phyloP scores from a whole-genome alignment of 2,329 filamentous ascomycete species.

The Alternaria panax region DNA sequence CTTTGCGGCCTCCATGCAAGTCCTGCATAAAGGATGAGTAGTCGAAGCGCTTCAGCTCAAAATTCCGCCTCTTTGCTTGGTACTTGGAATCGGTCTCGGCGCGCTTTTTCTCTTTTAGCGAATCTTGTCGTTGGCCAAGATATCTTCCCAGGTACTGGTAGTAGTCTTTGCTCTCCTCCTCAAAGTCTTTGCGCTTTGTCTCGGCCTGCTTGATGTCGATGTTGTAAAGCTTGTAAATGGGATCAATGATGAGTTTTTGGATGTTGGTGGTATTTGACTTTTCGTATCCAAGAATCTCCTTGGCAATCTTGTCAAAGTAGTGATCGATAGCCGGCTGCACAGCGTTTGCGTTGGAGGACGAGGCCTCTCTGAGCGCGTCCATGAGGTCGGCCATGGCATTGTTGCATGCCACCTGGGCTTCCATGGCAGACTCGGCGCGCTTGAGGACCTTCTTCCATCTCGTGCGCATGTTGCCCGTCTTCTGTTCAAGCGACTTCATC shows the following conservation, averaged over 20 bases:
- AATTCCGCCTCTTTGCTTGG: conserved; percentile 89
- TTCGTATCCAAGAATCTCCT: conserved; percentile 88
- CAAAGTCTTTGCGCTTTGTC: conserved; percentile 95
- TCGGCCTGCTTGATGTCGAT: conserved; percentile 98
- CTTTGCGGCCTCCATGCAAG: conserved; percentile 97
- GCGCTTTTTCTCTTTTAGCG: conserved; percentile 95
- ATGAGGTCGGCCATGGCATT: conserved; percentile 84
- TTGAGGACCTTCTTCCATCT: conserved; percentile 97
- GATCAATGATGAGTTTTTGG: conserved; percentile 93
- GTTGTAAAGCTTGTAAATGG: conserved; percentile 88
- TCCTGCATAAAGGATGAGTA: conserved; percentile 99
- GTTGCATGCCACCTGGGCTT: conserved; percentile 82
- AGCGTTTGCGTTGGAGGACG: conserved; percentile 89
- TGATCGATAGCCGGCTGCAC: conserved; percentile 97
- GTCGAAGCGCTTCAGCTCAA: conserved; percentile 97
- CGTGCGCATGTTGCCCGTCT: conserved; percentile 90
- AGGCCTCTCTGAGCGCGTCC: conserved; percentile 84
- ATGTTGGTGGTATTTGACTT: conserved; percentile 82
- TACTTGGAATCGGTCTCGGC: conserved; percentile 96
- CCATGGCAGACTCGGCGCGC: conserved; percentile 86
- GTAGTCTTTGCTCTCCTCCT: conserved; percentile 98
- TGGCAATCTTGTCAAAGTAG: conserved; percentile 96
- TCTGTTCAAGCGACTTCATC: conserved; percentile 94
- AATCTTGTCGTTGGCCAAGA: conserved; percentile 94
- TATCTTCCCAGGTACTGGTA: conserved; percentile 95